Conservation (phyloP, 148 eudicot genomes). For the Linanthus parryae region DNA sequence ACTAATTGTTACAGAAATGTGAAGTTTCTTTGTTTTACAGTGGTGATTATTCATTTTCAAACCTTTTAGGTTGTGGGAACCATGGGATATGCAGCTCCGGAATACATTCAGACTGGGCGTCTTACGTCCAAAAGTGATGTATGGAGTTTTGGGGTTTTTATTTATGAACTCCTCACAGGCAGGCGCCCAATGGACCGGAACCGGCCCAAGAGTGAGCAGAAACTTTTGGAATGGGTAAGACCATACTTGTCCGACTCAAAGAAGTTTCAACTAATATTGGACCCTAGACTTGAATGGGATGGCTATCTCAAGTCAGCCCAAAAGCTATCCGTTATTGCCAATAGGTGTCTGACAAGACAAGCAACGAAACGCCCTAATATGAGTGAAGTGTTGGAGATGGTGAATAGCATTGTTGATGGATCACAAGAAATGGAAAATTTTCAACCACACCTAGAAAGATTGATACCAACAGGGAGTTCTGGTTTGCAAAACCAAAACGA, state of each 20-base stretch:
- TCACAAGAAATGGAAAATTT: slow-evolving; percentile 28
- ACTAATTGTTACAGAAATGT: too few species aligned
- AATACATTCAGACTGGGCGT: slow-evolving; percentile 83
- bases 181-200: slow-evolving; percentile 73
- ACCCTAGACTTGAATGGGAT: slow-evolving; percentile 63
- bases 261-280: slow-evolving; percentile 66
- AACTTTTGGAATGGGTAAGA: slow-evolving; percentile 77
- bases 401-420: slow-evolving; percentile 39
- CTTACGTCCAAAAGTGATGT: slow-evolving; percentile 85
- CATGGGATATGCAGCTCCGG: slow-evolving; percentile 94
- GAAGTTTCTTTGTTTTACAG: too few species aligned
- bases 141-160: slow-evolving; percentile 92
- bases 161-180: slow-evolving; percentile 90
- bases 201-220: slow-evolving; percentile 83
- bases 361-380: slow-evolving; percentile 78
- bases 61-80: slow-evolving; percentile 85
- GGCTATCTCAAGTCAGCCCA: slow-evolving; percentile 52
- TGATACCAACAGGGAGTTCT: too few species aligned
- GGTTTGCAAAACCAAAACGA: too few species aligned
- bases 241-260: slow-evolving; percentile 69
- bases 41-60: not conserved
- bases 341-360: slow-evolving; percentile 65
- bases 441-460: slow-evolving; percentile 22
- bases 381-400: slow-evolving; percentile 83
- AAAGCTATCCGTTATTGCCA: slow-evolving; percentile 64